Conservation (phyloP, 2,329 filamentous ascomycete species). For the Pseudofabraea citricarpa region DNA sequence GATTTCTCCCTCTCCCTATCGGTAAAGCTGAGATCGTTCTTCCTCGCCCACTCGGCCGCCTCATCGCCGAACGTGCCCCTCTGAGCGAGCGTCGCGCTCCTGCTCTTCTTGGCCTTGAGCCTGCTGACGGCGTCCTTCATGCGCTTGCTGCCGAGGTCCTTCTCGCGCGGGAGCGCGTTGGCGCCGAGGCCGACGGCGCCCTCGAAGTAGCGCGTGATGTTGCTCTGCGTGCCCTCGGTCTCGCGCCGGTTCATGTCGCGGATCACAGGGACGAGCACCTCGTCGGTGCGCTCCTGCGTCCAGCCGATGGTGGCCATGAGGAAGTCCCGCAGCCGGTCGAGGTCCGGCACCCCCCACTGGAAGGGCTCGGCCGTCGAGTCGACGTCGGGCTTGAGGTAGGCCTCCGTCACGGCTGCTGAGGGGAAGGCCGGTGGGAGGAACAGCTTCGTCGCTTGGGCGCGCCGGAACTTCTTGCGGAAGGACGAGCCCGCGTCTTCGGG, state of each 20-base stretch:
- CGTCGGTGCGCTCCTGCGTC: conserved; percentile 86
- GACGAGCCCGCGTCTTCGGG: conserved; percentile 33
- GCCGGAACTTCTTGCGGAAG: conserved; percentile 85
- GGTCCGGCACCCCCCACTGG: conserved; percentile 92
- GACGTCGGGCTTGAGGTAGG: conserved; percentile 83
- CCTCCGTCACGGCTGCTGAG: conserved; percentile 69
- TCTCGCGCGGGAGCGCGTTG: conserved; percentile 60
- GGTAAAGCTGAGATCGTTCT: conserved; percentile 25
- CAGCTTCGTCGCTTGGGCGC: conserved; percentile 72
- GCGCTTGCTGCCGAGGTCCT: conserved; percentile 60
- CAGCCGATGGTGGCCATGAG: conserved; percentile 92
- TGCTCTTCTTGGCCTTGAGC: conserved; percentile 48
- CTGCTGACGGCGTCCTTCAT: conserved; percentile 72
- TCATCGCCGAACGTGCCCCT: conserved; percentile 24
- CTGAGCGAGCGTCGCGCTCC: conserved; percentile 2
- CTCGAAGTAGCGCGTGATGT: conserved; percentile 90
- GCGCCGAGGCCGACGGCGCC: conserved; percentile 67
- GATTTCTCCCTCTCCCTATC: conserved; percentile 15
- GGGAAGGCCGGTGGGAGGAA: conserved; percentile 83
- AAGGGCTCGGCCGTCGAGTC: conserved; percentile 75
- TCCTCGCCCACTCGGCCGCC: conserved; percentile 26
- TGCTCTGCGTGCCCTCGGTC: conserved; percentile 87
- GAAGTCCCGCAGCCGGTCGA: conserved; percentile 78
- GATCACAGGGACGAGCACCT: conserved; percentile 92
- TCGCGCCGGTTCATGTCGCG: conserved; percentile 89